Conservation (phyloP, 345 rosid genomes). For the Lagerstroemia speciosa region DNA sequence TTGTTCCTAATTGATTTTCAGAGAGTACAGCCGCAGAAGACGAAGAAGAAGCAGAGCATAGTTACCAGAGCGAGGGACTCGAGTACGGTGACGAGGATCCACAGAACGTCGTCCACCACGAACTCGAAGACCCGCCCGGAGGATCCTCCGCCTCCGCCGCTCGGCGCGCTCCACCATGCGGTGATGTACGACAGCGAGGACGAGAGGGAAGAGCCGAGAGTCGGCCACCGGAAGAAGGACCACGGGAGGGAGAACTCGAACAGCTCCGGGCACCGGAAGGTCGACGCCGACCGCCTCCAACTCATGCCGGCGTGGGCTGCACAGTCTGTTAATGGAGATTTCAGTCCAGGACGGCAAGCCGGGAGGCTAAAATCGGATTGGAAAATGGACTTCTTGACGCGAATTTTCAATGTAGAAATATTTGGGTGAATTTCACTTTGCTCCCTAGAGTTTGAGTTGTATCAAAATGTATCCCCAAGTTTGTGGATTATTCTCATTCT, state of each 20-base stretch:
- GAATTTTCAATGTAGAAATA: neutral
- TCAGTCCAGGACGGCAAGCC: neutral
- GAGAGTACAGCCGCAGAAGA: constrained; percentile 77
- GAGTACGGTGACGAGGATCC: constrained; percentile 48
- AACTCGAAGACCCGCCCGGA: constrained; percentile 25
- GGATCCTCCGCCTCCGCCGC: neutral
- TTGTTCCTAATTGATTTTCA: constrained; percentile 17
- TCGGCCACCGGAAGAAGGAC: constrained; percentile 30
- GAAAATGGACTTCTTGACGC: neutral
- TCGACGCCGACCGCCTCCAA: constrained; percentile 1
- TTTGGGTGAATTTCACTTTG: neutral
- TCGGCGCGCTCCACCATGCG: constrained; percentile 18
- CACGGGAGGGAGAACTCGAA: constrained; percentile 19
- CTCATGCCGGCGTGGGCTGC: neutral
- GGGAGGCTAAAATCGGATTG: neutral
- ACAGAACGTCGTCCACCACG: constrained; percentile 50
- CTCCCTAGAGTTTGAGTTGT: neutral
- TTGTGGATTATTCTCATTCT: neutral
- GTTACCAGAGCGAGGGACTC: constrained; percentile 61
- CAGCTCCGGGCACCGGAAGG: constrained; percentile 51
- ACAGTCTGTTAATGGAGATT: neutral
- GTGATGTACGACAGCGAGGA: neutral
- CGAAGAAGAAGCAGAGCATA: constrained; percentile 70
- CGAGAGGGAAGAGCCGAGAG: constrained; percentile 8
- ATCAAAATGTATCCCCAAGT: neutral